These are phyloP conservation scores for Pulveroboletus sp. DNA, from an alignment of 768 basidiomycete genomes.

Conservation along the genomic window DNA sequence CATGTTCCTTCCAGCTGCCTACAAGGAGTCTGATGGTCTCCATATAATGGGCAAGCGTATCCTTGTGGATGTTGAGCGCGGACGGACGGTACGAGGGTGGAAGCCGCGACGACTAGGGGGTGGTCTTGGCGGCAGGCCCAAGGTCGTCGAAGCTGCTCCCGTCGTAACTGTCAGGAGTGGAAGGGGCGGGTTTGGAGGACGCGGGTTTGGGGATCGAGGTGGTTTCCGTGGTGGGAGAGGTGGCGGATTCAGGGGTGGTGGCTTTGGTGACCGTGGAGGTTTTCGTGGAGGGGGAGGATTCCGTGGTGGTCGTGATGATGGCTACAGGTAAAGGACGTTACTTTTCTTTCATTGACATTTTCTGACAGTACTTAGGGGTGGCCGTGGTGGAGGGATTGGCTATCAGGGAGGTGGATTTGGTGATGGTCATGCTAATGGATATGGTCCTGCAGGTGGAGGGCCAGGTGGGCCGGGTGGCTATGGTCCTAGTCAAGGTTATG, in stretches of 20 bases:
- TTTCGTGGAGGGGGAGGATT: conserved; percentile 38
- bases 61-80: conserved; percentile 96
- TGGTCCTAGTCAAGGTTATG: conserved; percentile 37
- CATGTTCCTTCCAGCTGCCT: conserved; percentile 57
- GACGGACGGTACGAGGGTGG: conserved; percentile 97
- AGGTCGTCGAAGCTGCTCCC: conserved; percentile 51
- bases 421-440: conserved; percentile 51
- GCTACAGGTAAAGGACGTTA: conserved; percentile 43
- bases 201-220: conserved; percentile 33
- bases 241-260: conserved; percentile 44
- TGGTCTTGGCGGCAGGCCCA: conserved; percentile 98
- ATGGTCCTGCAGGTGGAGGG: conserved; percentile 45
- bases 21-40: conserved; percentile 97
- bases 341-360: conserved; percentile 1
- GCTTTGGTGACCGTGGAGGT: conserved; percentile 39
- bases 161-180: conserved; percentile 24
- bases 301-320: conserved; percentile 38
- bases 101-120: conserved; percentile 94
- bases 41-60: conserved; percentile 96
- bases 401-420: conserved; percentile 58
- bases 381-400: conserved; percentile 70
- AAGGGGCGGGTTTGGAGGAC: conserved; percentile 44
- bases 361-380: conserved; percentile 39
- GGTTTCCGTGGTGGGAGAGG: conserved; percentile 40
- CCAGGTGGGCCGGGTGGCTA: conserved; percentile 41